These are phyloP conservation scores for Endocalyx cinctus DNA, from an alignment of 2,329 filamentous ascomycete genomes.

Conservation along the genomic window DNA sequence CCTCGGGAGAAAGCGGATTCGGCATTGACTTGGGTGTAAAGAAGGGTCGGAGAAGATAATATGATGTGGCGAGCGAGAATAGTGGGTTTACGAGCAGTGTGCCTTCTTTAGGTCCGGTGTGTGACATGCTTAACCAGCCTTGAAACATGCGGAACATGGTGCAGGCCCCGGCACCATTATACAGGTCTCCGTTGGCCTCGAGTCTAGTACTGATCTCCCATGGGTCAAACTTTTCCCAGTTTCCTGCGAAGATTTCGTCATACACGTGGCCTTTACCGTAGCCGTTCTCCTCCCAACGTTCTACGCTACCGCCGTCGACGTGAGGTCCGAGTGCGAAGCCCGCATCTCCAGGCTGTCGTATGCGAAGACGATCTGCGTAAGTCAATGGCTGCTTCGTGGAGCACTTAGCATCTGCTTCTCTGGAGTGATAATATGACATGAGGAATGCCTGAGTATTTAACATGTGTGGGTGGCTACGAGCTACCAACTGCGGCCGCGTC, in stretches of 20 bases:
- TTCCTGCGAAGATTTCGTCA: slow-evolving; percentile 64
- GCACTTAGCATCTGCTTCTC: slow-evolving; percentile 42
- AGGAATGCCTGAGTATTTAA: slow-evolving; percentile 58
- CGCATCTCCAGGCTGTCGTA: slow-evolving; percentile 64
- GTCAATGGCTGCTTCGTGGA: slow-evolving; percentile 51
- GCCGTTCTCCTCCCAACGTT: slow-evolving; percentile 68
- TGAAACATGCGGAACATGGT: slow-evolving; percentile 85
- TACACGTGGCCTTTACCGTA: slow-evolving; percentile 68
- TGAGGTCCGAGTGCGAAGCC: slow-evolving; percentile 68
- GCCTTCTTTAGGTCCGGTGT: slow-evolving; percentile 66
- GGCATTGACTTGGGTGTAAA: slow-evolving; percentile 51
- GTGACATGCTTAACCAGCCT: slow-evolving; percentile 79
- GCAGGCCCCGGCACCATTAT: slow-evolving; percentile 76
- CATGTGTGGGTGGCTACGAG: slow-evolving; percentile 60
- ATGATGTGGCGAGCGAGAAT: slow-evolving; percentile 69
- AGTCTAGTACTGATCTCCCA: slow-evolving; percentile 73
- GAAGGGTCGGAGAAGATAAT: slow-evolving; percentile 78
- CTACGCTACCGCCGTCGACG: slow-evolving; percentile 69
- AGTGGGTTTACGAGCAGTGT: slow-evolving; percentile 79
- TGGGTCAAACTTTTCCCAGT: slow-evolving; percentile 77
- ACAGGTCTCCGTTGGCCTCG: slow-evolving; percentile 66
- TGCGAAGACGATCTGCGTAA: slow-evolving; percentile 69
- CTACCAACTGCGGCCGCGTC: slow-evolving; percentile 63
- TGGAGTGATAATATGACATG: slow-evolving; percentile 57
- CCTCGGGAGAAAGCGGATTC: slow-evolving; percentile 29